Evolutionary conservation across 2,329 filamentous ascomycete species (phyloP).

Genomic region (Hypoxylon sp.): DNA sequence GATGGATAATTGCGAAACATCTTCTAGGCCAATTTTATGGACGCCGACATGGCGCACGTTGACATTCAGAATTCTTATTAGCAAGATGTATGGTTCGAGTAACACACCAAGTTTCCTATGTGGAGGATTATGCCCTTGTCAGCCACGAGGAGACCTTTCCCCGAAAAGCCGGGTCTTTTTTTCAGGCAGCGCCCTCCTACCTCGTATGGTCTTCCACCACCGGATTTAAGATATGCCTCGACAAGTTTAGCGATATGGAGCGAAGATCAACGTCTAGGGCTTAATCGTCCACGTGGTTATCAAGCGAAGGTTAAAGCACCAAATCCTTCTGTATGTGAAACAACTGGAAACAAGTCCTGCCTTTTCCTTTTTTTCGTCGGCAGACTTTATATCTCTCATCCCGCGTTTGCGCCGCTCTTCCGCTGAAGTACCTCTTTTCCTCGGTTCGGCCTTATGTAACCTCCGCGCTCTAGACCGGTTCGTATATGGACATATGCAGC

Average conservation of each 20-base stretch:
- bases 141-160: slow-evolving; percentile 16
- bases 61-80: slow-evolving; percentile 8
- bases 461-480: slow-evolving; percentile 4
- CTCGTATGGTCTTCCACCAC: not conserved
- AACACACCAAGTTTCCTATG: not conserved
- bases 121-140: not conserved
- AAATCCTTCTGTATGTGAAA: slow-evolving; percentile 15
- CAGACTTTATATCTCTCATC: slow-evolving; percentile 4
- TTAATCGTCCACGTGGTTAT: slow-evolving; percentile 17
- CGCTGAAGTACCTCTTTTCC: slow-evolving; percentile 8
- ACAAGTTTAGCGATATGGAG: not conserved
- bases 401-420: slow-evolving; percentile 3
- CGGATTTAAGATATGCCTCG: slow-evolving; percentile 9
- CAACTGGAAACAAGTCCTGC: not conserved
- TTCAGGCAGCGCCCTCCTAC: not conserved
- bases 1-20: slow-evolving; percentile 18
- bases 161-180: not conserved
- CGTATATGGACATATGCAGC: slow-evolving; percentile 21
- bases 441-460: slow-evolving; percentile 17
- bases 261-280: slow-evolving; percentile 4
- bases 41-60: not conserved
- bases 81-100: not conserved
- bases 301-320: slow-evolving; percentile 11
- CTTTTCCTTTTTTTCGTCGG: slow-evolving; percentile 12
- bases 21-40: not conserved